A percentile compares a stretch with the other conserved stretches of the same genome.
phyloP scores from a whole-genome alignment of 805 yeast species.

The Sugiyamaella floridensis region DNA sequence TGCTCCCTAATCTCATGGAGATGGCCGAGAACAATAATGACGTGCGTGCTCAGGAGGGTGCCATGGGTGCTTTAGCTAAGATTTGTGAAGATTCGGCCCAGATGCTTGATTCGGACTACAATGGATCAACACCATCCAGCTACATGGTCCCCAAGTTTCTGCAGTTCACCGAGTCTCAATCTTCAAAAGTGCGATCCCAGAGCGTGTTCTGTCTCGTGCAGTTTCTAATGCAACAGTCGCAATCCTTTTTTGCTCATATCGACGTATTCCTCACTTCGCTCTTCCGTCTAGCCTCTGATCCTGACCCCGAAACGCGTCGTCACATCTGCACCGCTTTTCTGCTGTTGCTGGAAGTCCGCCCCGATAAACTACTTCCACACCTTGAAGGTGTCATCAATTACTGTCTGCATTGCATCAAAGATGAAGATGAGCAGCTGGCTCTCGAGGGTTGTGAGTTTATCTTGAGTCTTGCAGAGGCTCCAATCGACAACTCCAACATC shows the following conservation, averaged over 20 bases:
- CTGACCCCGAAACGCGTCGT: slow-evolving; percentile 53
- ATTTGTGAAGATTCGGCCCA: slow-evolving; percentile 83
- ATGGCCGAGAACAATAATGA: slow-evolving; percentile 47
- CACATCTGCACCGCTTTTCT: slow-evolving; percentile 75
- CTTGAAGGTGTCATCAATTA: slow-evolving; percentile 80
- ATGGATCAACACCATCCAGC: slow-evolving; percentile 61
- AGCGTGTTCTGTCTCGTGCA: slow-evolving; percentile 69
- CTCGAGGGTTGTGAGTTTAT: slow-evolving; percentile 91
- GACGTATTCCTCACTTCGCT: slow-evolving; percentile 60
- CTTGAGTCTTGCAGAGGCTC: slow-evolving; percentile 60
- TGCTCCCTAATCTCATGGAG: slow-evolving; percentile 61
- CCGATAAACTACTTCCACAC: slow-evolving; percentile 75
- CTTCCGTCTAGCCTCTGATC: slow-evolving; percentile 62
- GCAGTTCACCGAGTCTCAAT: slow-evolving; percentile 37
- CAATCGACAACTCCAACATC: slow-evolving; percentile 48
- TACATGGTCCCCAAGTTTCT: slow-evolving; percentile 62
- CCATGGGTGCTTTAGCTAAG: slow-evolving; percentile 73
- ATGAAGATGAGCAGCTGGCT: slow-evolving; percentile 64
- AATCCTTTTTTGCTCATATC: slow-evolving; percentile 52
- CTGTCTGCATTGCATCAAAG: slow-evolving; percentile 70
- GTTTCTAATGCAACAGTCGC: slow-evolving; percentile 64
- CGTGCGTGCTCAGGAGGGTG: slow-evolving; percentile 56
- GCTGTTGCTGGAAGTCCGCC: slow-evolving; percentile 62
- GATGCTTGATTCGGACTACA: slow-evolving; percentile 56
- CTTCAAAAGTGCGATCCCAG: slow-evolving; percentile 50